Conservation (phyloP, 2,329 filamentous ascomycete genomes). For the Drechslerella coelobrocha region DNA sequence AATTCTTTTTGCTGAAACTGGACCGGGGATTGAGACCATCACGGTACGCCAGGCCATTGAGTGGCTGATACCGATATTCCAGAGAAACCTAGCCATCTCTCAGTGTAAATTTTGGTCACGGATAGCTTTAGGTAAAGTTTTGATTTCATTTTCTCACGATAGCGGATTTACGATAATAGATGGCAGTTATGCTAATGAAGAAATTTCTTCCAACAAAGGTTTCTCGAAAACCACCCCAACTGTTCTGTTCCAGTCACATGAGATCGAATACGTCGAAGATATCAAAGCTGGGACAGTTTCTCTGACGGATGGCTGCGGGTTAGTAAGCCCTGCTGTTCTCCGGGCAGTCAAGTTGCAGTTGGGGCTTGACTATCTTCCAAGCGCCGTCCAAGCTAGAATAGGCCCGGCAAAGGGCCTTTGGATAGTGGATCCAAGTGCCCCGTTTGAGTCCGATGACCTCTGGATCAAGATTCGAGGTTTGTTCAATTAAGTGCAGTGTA, state of each 20-base stretch:
- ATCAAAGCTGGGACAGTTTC: slow-evolving; percentile 57
- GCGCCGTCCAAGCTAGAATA: slow-evolving; percentile 73
- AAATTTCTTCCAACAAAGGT: slow-evolving; percentile 30
- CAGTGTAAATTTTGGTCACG: slow-evolving; percentile 38
- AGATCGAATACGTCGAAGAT: slow-evolving; percentile 59
- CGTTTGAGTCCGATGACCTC: slow-evolving; percentile 58
- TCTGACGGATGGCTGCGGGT: slow-evolving; percentile 73
- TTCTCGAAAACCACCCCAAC: slow-evolving; percentile 52
- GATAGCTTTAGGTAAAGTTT: slow-evolving; percentile 15
- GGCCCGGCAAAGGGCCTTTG: slow-evolving; percentile 78
- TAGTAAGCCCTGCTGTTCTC: slow-evolving; percentile 69
- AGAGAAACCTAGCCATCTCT: not conserved
- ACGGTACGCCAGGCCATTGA: slow-evolving; percentile 5
- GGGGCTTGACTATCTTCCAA: slow-evolving; percentile 65
- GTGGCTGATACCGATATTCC: slow-evolving; percentile 21
- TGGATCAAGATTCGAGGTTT: slow-evolving; percentile 69
- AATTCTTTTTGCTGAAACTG: slow-evolving; percentile 32
- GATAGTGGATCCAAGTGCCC: slow-evolving; percentile 65
- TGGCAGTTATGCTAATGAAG: not conserved
- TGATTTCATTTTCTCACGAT: not conserved
- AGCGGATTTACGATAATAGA: not conserved
- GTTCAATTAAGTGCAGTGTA: slow-evolving; percentile 6
- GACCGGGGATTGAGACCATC: slow-evolving; percentile 6
- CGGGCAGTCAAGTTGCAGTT: slow-evolving; percentile 63
- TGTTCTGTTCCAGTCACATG: slow-evolving; percentile 42